Conservation (phyloP, 345 rosid genomes). For the Rhodamnia rubescens region DNA sequence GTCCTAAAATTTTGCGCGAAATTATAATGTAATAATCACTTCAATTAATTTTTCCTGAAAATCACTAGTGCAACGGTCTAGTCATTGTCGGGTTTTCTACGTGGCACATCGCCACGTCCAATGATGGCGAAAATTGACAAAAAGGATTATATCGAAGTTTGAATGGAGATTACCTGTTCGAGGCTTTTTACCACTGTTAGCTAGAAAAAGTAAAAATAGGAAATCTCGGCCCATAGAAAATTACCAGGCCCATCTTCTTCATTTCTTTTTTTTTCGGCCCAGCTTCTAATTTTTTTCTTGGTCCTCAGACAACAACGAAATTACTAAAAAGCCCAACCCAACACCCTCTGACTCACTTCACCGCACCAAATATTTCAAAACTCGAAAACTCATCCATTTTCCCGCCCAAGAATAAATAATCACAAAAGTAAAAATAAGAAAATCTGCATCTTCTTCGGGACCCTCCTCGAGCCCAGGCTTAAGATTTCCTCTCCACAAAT, state of each 20-base stretch:
- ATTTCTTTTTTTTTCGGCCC: not conserved
- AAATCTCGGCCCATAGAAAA: not conserved
- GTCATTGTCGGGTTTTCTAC: accelerated
- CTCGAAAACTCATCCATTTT: constrained; percentile 16
- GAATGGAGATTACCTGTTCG: not conserved
- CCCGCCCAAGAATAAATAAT: constrained; percentile 22
- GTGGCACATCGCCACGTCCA: accelerated
- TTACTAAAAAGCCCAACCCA: not conserved
- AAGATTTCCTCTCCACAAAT: not conserved
- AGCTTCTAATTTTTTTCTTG: accelerated
- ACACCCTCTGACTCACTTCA: not conserved
- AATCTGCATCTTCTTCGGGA: not conserved
- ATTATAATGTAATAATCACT: not conserved
- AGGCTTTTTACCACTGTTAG: too few relatives aligned
- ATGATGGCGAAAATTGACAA: accelerated
- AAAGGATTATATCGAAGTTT: accelerated
- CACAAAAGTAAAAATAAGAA: not conserved
- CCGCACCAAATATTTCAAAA: not conserved
- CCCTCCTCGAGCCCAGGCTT: not conserved
- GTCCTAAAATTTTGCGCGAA: not conserved
- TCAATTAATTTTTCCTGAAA: accelerated
- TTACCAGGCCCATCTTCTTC: not conserved
- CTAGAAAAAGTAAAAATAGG: accelerated
- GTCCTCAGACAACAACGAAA: not conserved
- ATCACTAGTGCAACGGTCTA: accelerated